phyloP scores from a whole-genome alignment of 2,329 filamentous ascomycete species.

The Hypoxylon sp. region DNA sequence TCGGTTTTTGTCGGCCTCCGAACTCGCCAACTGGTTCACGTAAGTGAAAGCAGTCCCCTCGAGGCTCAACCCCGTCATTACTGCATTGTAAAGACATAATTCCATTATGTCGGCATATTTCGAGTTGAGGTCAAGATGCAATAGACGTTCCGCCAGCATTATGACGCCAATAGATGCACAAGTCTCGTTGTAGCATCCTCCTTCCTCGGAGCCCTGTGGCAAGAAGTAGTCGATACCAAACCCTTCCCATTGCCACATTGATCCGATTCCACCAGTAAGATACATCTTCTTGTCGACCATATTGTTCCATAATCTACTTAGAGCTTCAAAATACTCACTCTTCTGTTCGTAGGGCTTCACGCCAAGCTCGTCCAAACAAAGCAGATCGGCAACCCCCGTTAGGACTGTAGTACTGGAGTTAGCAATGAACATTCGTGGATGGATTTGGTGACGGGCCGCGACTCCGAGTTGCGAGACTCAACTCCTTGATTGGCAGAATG shows the following conservation, averaged over 20 bases:
- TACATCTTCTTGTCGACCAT: conserved; percentile 76
- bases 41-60: conserved; percentile 73
- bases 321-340: conserved; percentile 56
- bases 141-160: conserved; percentile 71
- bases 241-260: conserved; percentile 71
- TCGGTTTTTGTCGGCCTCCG: conserved; percentile 63
- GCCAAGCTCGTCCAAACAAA: conserved; percentile 57
- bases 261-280: conserved; percentile 73
- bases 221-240: conserved; percentile 73
- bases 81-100: conserved; percentile 71
- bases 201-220: conserved; percentile 71
- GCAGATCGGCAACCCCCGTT: conserved; percentile 70
- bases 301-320: conserved; percentile 69
- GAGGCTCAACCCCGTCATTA: conserved; percentile 70
- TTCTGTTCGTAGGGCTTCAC: conserved; percentile 47
- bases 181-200: conserved; percentile 74
- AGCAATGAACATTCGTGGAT: conserved; percentile 17
- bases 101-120: conserved; percentile 73
- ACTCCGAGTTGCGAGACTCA: conserved; percentile 4
- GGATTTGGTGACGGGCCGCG: neutral
- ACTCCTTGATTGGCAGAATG: conserved; percentile 11
- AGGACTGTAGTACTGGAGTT: conserved; percentile 57
- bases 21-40: conserved; percentile 72
- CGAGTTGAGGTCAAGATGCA: conserved; percentile 67
- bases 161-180: conserved; percentile 73